These are phyloP conservation scores for Xerocomus brunneocitrinus DNA, from an alignment of 768 basidiomycete species.

Conservation along the genomic window DNA sequence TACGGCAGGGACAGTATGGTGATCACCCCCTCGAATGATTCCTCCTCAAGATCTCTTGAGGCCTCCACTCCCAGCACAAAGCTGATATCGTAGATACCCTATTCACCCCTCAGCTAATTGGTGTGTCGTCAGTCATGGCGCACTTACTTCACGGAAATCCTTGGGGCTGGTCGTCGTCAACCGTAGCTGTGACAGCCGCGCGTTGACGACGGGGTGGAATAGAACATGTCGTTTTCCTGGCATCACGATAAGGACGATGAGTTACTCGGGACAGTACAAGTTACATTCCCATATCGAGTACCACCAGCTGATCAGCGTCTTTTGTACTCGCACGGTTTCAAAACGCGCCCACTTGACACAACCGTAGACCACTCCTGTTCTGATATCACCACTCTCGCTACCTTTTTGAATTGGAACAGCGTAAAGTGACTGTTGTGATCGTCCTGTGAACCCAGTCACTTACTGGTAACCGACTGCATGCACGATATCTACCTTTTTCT, in stretches of 20 bases:
- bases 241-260: conserved; percentile 21
- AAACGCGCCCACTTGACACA: conserved; percentile 46
- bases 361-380: conserved; percentile 61
- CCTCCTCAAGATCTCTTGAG: conserved; percentile 59
- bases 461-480: neutral
- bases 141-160: conserved; percentile 71
- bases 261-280: neutral
- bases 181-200: conserved; percentile 68
- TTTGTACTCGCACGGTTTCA: conserved; percentile 94
- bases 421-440: conserved; percentile 81
- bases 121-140: neutral
- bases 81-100: conserved; percentile 76
- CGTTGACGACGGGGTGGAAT: conserved; percentile 69
- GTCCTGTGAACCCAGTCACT: conserved; percentile 46
- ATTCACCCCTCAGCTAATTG: conserved; percentile 3
- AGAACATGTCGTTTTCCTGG: conserved; percentile 45
- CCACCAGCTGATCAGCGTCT: conserved; percentile 47
- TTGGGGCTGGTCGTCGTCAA: conserved; percentile 56
- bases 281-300: neutral
- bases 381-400: conserved; percentile 40
- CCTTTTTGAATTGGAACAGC: conserved; percentile 75
- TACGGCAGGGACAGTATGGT: neutral
- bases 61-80: conserved; percentile 83
- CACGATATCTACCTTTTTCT: conserved; percentile 50
- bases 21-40: conserved; percentile 59